Evolutionary conservation across 2,329 filamentous ascomycete species (phyloP), one percentile per base, ranked within the genome.

Genomic region (Teratosphaeria nubilosa): DNA sequence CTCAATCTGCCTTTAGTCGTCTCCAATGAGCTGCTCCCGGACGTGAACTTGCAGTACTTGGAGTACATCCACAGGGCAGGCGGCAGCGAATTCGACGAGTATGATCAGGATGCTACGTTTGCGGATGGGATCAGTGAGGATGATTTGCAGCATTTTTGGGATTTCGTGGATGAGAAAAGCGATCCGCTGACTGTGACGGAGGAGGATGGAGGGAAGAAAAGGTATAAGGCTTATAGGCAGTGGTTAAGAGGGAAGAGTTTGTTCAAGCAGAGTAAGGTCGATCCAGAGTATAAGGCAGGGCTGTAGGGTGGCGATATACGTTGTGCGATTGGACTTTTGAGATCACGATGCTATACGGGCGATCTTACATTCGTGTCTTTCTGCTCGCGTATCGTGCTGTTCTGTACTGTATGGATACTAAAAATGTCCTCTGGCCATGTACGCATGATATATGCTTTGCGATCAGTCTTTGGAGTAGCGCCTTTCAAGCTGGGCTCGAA

Each of bases 141-240:
- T 58, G 88, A 91, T 63, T 68, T 86, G 52, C 82, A 82, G 22
- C 83, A 89, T 59, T 96, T 95, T 72, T 78, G 78, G 31, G 88
- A 94, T 61, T 87, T 94, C 68, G 72, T 96, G 58, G 82, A 81
- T 51, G 83, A 94, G 13, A 84, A 82, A 4, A 88, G 94, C 60
- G 90, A 96, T 66, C 90, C 90, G 20, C 76, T 99, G 56, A 95
- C 90, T 2, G 92, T 97, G 14, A 86, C 85, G 1, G 86, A 91
- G 51, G 91, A 95, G 68, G 94, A 97, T 72, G 81, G 85, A 52
- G 81, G 82, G 48, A 97, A 95, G 81, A 96, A 97, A 80, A 80
- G 94, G 65, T 99, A 99, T 74, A 97, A 96, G 75, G 89, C 91
- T 10, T 99, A 99, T 74, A 79, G 86, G 68, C 95, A 96, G 75